Conservation (phyloP, 1,139 yeast species). For the Suhomyces yuchorum region DNA sequence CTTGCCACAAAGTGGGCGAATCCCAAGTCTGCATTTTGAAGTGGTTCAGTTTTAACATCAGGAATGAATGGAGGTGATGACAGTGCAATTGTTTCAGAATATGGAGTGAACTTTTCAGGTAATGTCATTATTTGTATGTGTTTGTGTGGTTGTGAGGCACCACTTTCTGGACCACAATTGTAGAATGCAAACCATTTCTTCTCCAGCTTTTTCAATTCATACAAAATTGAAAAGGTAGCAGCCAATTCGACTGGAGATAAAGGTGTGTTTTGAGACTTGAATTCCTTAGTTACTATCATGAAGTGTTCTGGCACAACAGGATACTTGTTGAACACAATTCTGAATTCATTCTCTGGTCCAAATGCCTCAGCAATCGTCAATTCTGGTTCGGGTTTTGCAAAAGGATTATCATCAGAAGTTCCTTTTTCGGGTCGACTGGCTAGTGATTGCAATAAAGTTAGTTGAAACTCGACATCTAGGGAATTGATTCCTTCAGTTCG, state of each 20-base stretch:
- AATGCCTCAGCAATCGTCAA: conserved; percentile 60
- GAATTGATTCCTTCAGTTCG: conserved; percentile 23
- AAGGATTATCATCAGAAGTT: conserved; percentile 59
- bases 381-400: conserved; percentile 76
- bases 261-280: conserved; percentile 71
- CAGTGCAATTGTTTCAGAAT: conserved; percentile 57
- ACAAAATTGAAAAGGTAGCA: conserved; percentile 57
- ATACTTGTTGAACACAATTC: conserved; percentile 77
- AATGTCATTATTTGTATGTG: conserved; percentile 83
- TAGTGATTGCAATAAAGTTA: conserved; percentile 44
- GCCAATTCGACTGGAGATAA: conserved; percentile 67
- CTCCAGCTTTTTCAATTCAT: conserved; percentile 24
- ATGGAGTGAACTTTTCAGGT: conserved; percentile 58
- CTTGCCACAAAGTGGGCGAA: conserved; percentile 83
- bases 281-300: conserved; percentile 72
- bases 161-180: conserved; percentile 85
- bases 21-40: conserved; percentile 61
- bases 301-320: conserved; percentile 82
- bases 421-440: conserved; percentile 59
- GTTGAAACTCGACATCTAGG: conserved; percentile 27
- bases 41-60: conserved; percentile 54
- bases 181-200: conserved; percentile 69
- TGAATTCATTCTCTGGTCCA: conserved; percentile 51
- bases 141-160: conserved; percentile 92
- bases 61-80: conserved; percentile 58